A percentile compares a stretch with the other conserved stretches of the same genome.
Evolutionary conservation across 148 eudicot species (phyloP).

Genomic region (Rhododendron henanense): DNA sequence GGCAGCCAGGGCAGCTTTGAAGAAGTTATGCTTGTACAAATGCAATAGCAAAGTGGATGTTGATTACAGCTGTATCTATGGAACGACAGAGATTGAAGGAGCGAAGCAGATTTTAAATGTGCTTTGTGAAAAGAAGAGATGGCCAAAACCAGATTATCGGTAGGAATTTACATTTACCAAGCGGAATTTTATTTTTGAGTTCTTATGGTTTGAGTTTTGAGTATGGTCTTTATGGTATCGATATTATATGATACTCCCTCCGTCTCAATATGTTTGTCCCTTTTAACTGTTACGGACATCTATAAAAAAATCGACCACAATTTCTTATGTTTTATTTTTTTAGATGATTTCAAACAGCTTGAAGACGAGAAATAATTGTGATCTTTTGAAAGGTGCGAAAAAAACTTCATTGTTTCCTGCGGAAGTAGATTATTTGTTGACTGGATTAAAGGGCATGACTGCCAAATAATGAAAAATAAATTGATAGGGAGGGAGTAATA

Average conservation of each 20-base stretch:
- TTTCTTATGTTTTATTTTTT: neutral
- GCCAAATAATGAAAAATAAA: neutral
- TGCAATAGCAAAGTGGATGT: constrained; percentile 16
- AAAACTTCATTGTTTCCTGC: neutral
- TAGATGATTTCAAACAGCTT: constrained; percentile 48
- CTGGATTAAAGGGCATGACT: neutral
- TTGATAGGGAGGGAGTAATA: neutral
- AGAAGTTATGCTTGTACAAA: constrained; percentile 34
- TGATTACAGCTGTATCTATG: constrained; percentile 14
- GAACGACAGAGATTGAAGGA: constrained; percentile 31
- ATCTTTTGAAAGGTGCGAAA: neutral
- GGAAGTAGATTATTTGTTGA: neutral
- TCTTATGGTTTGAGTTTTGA: neutral
- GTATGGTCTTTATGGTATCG: constrained; percentile 20
- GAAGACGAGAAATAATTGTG: neutral
- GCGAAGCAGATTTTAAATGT: constrained; percentile 45
- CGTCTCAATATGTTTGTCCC: neutral
- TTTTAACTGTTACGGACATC: neutral
- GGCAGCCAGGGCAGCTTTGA: constrained; percentile 62
- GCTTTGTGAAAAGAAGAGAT: constrained; percentile 53
- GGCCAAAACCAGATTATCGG: constrained; percentile 52
- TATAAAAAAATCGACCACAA: neutral
- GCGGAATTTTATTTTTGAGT: neutral
- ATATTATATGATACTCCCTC: neutral
- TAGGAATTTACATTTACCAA: constrained; percentile 15